Conservation (phyloP, 495 filamentous ascomycete genomes). For the Evernia prunastri region DNA sequence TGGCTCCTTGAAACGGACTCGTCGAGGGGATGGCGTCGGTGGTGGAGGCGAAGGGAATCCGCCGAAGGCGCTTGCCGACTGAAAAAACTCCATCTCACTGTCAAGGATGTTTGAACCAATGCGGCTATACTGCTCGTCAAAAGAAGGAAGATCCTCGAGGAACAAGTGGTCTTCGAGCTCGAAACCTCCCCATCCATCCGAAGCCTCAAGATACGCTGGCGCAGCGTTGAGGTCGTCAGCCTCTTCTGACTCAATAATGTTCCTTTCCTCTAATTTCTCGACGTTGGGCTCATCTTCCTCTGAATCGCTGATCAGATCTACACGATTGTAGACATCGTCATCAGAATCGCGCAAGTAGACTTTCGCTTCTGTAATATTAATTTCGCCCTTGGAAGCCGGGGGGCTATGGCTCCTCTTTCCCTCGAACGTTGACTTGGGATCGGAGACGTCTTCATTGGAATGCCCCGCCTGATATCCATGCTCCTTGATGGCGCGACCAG, state of each 20-base stretch:
- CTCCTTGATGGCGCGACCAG: slow-evolving; percentile 40
- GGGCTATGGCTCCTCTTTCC: not conserved
- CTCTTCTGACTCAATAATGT: slow-evolving; percentile 56
- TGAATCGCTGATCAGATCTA: slow-evolving; percentile 71
- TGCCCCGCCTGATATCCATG: slow-evolving; percentile 42
- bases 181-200: slow-evolving; percentile 52
- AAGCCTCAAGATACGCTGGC: slow-evolving; percentile 29
- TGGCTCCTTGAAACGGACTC: slow-evolving; percentile 24
- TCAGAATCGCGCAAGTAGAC: slow-evolving; percentile 30
- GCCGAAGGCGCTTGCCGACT: not conserved
- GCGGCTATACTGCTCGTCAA: slow-evolving; percentile 41
- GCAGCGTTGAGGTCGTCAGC: slow-evolving; percentile 34
- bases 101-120: slow-evolving; percentile 33
- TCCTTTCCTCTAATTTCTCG: slow-evolving; percentile 63
- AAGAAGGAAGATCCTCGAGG: slow-evolving; percentile 42
- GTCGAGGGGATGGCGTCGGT: slow-evolving; percentile 13
- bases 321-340: slow-evolving; percentile 63
- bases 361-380: not conserved
- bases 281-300: slow-evolving; percentile 71
- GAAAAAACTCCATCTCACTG: slow-evolving; percentile 42
- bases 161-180: slow-evolving; percentile 47
- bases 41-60: not conserved
- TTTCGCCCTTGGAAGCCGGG: not conserved
- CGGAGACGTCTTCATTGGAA: slow-evolving; percentile 12
- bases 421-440: not conserved